These are phyloP conservation scores for Teratosphaeria nubilosa DNA, from an alignment of 2,329 filamentous ascomycete species.

Conservation along the genomic window DNA sequence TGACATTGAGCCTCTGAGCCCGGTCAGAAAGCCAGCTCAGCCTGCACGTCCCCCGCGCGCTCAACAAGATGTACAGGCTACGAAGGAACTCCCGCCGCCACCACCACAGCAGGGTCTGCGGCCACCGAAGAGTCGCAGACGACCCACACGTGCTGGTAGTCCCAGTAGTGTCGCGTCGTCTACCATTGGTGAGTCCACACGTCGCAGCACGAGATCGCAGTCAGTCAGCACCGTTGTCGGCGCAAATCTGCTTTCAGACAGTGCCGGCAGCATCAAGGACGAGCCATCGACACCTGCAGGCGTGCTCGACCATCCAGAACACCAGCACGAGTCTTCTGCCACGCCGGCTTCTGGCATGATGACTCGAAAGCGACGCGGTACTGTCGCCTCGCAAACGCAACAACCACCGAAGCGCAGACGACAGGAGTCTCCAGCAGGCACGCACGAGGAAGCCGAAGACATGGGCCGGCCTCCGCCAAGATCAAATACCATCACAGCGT, in stretches of 20 bases:
- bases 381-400: constrained; percentile 20
- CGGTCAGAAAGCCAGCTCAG: constrained; percentile 6
- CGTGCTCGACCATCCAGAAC: constrained; percentile 28
- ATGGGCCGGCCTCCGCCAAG: constrained; percentile 14
- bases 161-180: constrained; percentile 37
- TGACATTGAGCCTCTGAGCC: constrained; percentile 25
- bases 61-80: constrained; percentile 5
- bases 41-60: constrained; percentile 4
- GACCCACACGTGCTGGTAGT: constrained; percentile 12
- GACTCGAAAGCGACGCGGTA: constrained; percentile 26
- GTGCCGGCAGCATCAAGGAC: constrained; percentile 33
- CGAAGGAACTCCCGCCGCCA: constrained; percentile 4
- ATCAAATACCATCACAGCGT: constrained; percentile 31
- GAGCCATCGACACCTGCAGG: constrained; percentile 39
- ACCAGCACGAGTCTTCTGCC: constrained; percentile 13
- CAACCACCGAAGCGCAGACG: constrained; percentile 34
- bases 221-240: constrained; percentile 39
- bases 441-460: constrained; percentile 7
- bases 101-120: constrained; percentile 6
- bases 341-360: constrained; percentile 14
- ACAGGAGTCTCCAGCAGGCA: constrained; percentile 13
- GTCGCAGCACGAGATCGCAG: constrained; percentile 38
- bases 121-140: constrained; percentile 1
- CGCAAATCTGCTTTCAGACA: constrained; percentile 29
- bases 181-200: constrained; percentile 33